Percentiles rank a stretch among this genome's conserved stretches.
phyloP scores from a whole-genome alignment of 805 yeast species.

The Ogataea paradorogensis region DNA sequence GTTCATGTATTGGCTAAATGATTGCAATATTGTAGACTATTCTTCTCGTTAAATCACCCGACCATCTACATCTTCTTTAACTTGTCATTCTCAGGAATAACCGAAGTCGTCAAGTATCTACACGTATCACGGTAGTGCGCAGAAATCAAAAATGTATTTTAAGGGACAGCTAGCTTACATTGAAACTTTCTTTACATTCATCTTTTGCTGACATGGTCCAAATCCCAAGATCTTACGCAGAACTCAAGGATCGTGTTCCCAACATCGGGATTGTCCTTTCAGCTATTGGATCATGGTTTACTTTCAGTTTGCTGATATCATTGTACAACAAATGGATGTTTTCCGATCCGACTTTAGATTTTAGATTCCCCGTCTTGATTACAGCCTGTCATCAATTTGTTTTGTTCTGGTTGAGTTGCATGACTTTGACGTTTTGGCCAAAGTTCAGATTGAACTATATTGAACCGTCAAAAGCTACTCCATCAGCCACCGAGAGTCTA shows the following conservation, averaged over 20 bases:
- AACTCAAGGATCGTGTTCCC: conserved; percentile 23
- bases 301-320: conserved; percentile 62
- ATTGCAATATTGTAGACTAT: too few relatives aligned
- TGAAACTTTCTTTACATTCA: not conserved
- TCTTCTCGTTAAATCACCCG: too few relatives aligned
- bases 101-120: too few relatives aligned
- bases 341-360: conserved; percentile 61
- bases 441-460: conserved; percentile 39
- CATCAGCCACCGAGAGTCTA: conserved; percentile 9
- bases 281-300: conserved; percentile 48
- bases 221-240: conserved; percentile 23
- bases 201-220: conserved; percentile 11
- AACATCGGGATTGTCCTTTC: conserved; percentile 22
- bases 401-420: conserved; percentile 50
- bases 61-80: too few relatives aligned
- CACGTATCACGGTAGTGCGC: too few relatives aligned
- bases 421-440: conserved; percentile 43
- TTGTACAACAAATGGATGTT: conserved; percentile 95
- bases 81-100: too few relatives aligned
- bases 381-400: conserved; percentile 80
- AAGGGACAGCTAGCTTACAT: conserved; percentile 3
- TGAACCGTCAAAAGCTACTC: conserved; percentile 13
- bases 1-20: too few relatives aligned
- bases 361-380: conserved; percentile 74
- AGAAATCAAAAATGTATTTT: not conserved